A percentile compares a stretch with the other conserved stretches of the same genome.
Conservation (phyloP, 306 rosid species). For the Cucumis cinereus region DNA sequence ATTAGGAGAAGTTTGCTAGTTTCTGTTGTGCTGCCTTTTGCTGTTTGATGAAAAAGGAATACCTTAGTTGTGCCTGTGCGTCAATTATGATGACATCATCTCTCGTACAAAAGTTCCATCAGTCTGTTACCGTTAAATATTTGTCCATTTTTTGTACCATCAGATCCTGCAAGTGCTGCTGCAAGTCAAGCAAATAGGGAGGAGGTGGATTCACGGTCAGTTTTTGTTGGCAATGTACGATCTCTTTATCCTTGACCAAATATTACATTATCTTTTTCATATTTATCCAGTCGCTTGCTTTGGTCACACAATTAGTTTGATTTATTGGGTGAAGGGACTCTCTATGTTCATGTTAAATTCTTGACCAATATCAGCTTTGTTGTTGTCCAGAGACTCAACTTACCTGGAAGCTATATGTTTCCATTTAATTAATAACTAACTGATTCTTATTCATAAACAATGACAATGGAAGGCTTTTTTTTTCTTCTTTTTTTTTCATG, state of each 20-base stretch:
- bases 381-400: background rate
- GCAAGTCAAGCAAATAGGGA: constrained; percentile 56
- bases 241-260: background rate
- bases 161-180: constrained; percentile 54
- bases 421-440: background rate
- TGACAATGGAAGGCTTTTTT: background rate
- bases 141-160: background rate
- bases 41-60: background rate
- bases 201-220: constrained; percentile 70
- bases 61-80: background rate
- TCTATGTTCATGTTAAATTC: background rate
- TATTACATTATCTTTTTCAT: background rate
- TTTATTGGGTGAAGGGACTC: background rate
- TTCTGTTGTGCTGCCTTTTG: background rate
- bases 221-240: constrained; percentile 88
- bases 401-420: background rate
- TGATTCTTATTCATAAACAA: background rate
- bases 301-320: background rate
- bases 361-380: background rate
- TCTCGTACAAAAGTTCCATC: background rate
- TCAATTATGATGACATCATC: background rate
- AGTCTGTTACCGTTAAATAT: background rate
- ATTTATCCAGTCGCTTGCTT: background rate
- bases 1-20: background rate
- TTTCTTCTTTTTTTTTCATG: background rate